These are phyloP conservation scores for Chlamydomonas schloesseri DNA, from an alignment of 139 green algal genomes.

Conservation along the genomic window DNA sequence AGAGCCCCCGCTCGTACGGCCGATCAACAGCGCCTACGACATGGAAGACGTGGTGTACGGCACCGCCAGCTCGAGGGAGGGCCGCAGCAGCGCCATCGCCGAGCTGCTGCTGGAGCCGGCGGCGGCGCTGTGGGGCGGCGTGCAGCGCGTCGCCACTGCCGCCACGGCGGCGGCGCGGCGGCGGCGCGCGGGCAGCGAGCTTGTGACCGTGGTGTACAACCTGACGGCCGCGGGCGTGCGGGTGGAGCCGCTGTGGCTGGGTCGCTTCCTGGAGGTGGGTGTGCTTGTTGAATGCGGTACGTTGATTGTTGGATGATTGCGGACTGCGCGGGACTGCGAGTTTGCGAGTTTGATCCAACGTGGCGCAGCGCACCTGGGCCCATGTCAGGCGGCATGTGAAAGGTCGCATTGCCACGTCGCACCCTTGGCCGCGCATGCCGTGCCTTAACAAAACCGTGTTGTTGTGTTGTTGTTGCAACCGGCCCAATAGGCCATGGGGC, in stretches of 20 bases:
- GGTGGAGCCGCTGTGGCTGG: conserved; percentile 4
- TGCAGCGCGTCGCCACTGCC: background rate
- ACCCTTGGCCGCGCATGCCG: too few species aligned
- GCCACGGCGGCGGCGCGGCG: conserved; percentile 6
- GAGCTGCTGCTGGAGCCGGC: background rate
- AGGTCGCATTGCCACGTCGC: too few species aligned
- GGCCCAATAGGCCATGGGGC: conserved; percentile 24
- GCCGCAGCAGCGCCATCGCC: background rate
- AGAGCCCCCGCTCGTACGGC: background rate
- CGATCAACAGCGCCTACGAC: conserved; percentile 38
- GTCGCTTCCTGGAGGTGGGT: background rate
- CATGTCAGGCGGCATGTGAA: too few species aligned
- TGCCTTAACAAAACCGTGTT: too few species aligned
- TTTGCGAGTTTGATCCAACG: too few species aligned
- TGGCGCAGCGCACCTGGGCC: too few species aligned
- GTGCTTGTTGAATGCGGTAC: background rate
- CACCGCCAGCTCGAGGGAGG: too few species aligned
- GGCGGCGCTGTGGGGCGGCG: conserved; percentile 3
- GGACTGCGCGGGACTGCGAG: too few species aligned
- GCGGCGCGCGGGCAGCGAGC: background rate
- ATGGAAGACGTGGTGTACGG: background rate
- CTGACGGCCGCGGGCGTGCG: background rate
- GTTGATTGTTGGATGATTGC: background rate
- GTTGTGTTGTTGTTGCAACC: too few species aligned
- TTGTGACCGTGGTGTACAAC: conserved; percentile 28